These are phyloP conservation scores for Ophiostoma tasmaniense DNA, from an alignment of 2,329 filamentous ascomycete species.

Conservation along the genomic window DNA sequence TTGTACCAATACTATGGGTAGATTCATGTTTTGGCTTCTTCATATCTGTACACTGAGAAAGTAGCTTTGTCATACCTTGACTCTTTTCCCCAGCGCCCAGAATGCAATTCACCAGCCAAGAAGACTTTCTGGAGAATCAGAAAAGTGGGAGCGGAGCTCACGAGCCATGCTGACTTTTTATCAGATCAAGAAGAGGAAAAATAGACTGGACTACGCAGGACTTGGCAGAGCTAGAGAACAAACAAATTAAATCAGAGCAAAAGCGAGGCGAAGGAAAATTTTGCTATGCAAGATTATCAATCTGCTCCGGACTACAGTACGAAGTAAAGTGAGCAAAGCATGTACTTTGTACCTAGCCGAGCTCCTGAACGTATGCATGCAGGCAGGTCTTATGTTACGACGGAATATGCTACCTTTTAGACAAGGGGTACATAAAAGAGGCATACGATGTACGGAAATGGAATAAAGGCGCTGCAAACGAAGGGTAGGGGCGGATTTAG, in stretches of 20 bases:
- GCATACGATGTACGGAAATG: neutral
- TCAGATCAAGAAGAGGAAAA: constrained; percentile 14
- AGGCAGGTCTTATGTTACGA: neutral
- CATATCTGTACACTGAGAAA: neutral
- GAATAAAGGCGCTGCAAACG: neutral
- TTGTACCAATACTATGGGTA: neutral
- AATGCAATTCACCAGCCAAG: neutral
- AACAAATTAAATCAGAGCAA: neutral
- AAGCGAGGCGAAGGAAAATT: neutral
- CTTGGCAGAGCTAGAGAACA: neutral
- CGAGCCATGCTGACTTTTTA: constrained; percentile 11
- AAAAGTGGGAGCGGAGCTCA: neutral
- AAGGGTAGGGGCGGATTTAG: neutral
- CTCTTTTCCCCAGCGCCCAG: neutral
- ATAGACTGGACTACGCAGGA: neutral
- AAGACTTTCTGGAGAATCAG: neutral
- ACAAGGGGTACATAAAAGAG: neutral
- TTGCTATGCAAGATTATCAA: constrained; percentile 22
- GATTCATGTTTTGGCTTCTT: neutral
- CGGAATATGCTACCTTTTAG: neutral
- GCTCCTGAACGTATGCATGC: neutral
- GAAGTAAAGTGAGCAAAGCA: neutral
- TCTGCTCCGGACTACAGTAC: constrained; percentile 1
- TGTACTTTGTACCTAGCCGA: neutral
- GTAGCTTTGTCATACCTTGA: neutral